Base-by-base conservation (phyloP, 768 basidiomycete species). In the Suillus fuscotomentosus region DNA sequence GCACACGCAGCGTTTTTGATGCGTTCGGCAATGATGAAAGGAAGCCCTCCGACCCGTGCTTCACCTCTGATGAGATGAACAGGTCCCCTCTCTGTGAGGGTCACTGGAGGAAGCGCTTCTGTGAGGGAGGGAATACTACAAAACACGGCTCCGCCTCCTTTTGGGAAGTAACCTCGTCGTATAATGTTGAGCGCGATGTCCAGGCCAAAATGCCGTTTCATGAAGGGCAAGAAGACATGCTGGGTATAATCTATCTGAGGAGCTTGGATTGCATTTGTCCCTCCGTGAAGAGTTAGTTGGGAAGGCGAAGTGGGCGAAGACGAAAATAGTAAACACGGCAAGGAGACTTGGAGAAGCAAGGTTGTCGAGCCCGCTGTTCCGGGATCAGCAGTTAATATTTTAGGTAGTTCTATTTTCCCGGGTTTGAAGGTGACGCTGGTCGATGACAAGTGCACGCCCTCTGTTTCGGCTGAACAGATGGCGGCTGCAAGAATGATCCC, bases 201-300 rank as follows among this genome's bases (percentile, higher is more conserved):
- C 48, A 81, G 60, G 20, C 81, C 68, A 71, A 91, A 87, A 72
- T 89, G 87, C 13, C 74, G 78, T 27, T 75, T 77, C 38, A 91
- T 73, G 72, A 93, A 94, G 0, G 91, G 91, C 7, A 93, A 71
- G 70, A 93, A 80, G 57, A 92, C 76, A 66, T 86, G 77, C 57
- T 84, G 79, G 5, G 83, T 83, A 72, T 91, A 92, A 75, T 93
- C 91, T 36, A 91, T 83, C 67, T 92, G 92, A 0, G 92, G 92
- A 6, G 91, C 90, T 50, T 81, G 74, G 3, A 78, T 75, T 22
- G 90, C 89, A 66, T 92, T 92, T 3, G 91, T 92, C 3, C 91
- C 92, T 9, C 92, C 91, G 0, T 78, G 77, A 2, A 93, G 81
- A 10, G 77, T 77, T 31, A 93, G 79, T 3, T 77, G 80, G 11